Base-by-base conservation (phyloP, 2,329 filamentous ascomycete genomes). In the Aspergillus phoenicis region DNA sequence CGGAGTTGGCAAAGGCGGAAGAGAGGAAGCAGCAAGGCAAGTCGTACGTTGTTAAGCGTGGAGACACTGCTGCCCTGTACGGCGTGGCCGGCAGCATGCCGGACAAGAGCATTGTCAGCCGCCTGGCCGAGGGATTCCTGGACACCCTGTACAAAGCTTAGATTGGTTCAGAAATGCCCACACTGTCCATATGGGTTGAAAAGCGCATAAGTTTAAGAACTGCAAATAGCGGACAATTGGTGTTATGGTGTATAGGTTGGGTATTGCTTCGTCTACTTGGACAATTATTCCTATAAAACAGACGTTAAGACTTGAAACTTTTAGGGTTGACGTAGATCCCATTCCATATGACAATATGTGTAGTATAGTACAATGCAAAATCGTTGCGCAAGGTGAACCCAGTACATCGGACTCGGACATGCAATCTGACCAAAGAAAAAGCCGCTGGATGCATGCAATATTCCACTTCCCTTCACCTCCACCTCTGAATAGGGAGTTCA, bases 51-150 rank as follows among this genome's bases (percentile, higher is more conserved):
- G 80, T 78, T 57, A 83, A 84, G 64, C 83, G 81, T 5, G 87
- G 80, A 2, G 91, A 97, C 74, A 88, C 91, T 13, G 91, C 92
- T 1, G 93, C 93, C 4, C 80, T 99, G 64, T 99, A 99, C 77
- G 95, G 95, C 58, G 93, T 99, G 60, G 95, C 95, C 0, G 95
- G 95, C 5, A 96, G 91, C 71, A 78, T 99, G 76, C 95, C 95
- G 1, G 96, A 99, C 75, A 98, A 98, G 85, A 92, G 90, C 68
- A 89, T 99, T 36, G 93, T 99, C 33, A 91, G 91, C 66, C 91
- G 96, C 70, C 79, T 99, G 73, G 94, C 93, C 1, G 91, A 85
- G 67, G 94, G 93, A 0, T 99, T 98, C 78, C 82, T 98, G 73
- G 93, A 98, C 79, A 89, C 95, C 56, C 75, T 97, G 77, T 97